Evolutionary conservation across 257 asterid species (phyloP).

Genomic region (Salvia hispanica): DNA sequence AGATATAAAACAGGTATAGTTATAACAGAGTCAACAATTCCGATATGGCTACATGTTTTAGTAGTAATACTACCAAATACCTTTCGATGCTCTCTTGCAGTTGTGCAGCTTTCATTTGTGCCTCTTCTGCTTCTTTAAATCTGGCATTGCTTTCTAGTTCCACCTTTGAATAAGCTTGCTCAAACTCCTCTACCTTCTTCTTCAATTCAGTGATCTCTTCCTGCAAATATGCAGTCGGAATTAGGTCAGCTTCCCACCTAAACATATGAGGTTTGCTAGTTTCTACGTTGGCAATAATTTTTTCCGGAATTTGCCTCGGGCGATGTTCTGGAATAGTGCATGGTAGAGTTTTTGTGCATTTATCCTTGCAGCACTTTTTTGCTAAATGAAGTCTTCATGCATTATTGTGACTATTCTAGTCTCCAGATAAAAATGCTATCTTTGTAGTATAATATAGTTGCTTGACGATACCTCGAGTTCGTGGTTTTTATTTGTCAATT

Average conservation of each 20-base stretch:
- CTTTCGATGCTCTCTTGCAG: conserved; percentile 85
- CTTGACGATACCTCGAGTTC: conserved; percentile 66
- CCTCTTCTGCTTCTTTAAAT: conserved; percentile 70
- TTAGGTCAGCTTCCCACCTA: conserved; percentile 19
- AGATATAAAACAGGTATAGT: conserved; percentile 33
- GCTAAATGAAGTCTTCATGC: background rate
- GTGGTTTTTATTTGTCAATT: conserved; percentile 65
- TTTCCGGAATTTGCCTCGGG: no score
- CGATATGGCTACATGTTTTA: conserved; percentile 22
- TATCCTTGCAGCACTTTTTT: no score
- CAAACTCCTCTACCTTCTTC: conserved; percentile 63
- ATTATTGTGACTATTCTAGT: conserved; percentile 17
- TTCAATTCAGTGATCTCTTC: conserved; percentile 62
- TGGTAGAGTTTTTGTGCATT: no score
- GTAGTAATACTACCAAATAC: conserved; percentile 39
- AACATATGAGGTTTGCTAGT: background rate
- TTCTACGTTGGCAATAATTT: no score
- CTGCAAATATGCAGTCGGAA: conserved; percentile 45
- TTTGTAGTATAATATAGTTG: conserved; percentile 17
- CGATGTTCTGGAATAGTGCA: no score
- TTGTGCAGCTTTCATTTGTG: conserved; percentile 60
- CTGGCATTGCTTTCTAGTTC: conserved; percentile 66
- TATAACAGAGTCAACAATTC: conserved; percentile 27
- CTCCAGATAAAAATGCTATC: background rate
- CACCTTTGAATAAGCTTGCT: conserved; percentile 53